These are phyloP conservation scores for Phialemoniopsis sp. DNA, from an alignment of 2,329 filamentous ascomycete species.

Conservation along the genomic window DNA sequence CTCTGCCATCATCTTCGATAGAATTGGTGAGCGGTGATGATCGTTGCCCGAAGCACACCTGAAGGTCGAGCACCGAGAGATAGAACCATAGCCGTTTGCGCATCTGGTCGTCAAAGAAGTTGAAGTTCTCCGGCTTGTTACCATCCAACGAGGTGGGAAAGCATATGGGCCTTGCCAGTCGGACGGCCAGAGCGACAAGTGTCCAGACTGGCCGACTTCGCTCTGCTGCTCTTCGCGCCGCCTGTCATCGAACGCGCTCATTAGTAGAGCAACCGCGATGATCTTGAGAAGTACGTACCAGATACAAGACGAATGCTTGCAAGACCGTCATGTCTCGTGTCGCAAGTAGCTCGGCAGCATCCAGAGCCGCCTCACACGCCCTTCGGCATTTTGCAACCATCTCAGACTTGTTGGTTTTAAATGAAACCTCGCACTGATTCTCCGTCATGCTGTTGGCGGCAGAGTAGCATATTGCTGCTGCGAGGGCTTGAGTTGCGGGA, in stretches of 20 bases:
- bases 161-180: conserved; percentile 17
- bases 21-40: conserved; percentile 14
- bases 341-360: conserved; percentile 13
- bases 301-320: conserved; percentile 22
- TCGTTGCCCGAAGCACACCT: conserved; percentile 9
- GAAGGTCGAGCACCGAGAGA: conserved; percentile 17
- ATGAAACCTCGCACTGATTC: conserved; percentile 11
- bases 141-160: conserved; percentile 8
- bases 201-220: conserved; percentile 20
- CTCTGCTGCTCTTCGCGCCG: conserved; percentile 16
- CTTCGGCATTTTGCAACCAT: conserved; percentile 8
- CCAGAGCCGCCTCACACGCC: conserved; percentile 14
- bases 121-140: not conserved
- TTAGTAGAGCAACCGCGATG: no score
- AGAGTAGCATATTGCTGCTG: conserved; percentile 15
- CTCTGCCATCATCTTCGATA: conserved; percentile 5
- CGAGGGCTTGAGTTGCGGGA: conserved; percentile 8
- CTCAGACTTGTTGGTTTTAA: conserved; percentile 7
- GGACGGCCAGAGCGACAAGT: conserved; percentile 18
- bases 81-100: conserved; percentile 14
- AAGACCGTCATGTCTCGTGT: conserved; percentile 19
- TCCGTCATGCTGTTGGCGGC: conserved; percentile 18
- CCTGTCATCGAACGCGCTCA: not conserved
- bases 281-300: conserved; percentile 9
- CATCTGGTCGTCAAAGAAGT: conserved; percentile 16